A percentile compares a stretch with the other conserved stretches of the same genome.
Evolutionary conservation across 192 early-diverging fungal species (phyloP).

Genomic region (Rhizophagus clarus): DNA sequence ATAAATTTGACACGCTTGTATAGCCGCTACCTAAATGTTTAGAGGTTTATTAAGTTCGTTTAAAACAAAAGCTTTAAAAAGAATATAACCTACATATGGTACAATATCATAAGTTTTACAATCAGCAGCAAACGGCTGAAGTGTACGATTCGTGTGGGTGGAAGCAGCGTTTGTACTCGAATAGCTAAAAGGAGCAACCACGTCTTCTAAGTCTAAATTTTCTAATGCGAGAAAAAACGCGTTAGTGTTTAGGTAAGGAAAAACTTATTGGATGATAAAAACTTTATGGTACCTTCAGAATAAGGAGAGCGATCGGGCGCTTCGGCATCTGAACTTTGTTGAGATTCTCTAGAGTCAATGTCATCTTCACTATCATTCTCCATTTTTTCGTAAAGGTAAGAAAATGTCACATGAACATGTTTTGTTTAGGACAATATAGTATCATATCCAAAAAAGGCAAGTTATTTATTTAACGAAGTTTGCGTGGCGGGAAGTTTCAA

Average conservation of each 20-base stretch:
- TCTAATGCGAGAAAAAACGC: background rate
- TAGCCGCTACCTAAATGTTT: slow-evolving; percentile 53
- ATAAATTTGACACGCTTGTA: slow-evolving; percentile 72
- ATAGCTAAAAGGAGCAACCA: background rate
- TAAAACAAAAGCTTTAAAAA: background rate
- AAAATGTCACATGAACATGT: no score
- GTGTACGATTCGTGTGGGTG: background rate
- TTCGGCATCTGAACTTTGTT: slow-evolving; percentile 18
- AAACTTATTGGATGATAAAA: background rate
- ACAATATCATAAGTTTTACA: slow-evolving; percentile 52
- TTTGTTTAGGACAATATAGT: no score
- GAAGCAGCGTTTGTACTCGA: background rate
- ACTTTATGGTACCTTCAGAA: background rate
- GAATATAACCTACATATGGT: slow-evolving; percentile 37
- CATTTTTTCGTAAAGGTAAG: background rate
- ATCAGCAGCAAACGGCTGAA: slow-evolving; percentile 41
- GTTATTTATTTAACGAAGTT: no score
- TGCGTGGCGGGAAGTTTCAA: no score
- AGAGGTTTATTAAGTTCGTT: background rate
- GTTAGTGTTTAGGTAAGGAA: background rate
- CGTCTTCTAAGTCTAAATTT: background rate
- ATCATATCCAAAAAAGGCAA: no score
- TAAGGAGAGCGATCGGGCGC: background rate
- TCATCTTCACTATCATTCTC: slow-evolving; percentile 10
- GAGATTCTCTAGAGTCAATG: slow-evolving; percentile 11